Percentiles rank a stretch among this genome's conserved stretches.
Evolutionary conservation across 805 yeast species (phyloP).

Genomic region (Nematodospora valgi): DNA sequence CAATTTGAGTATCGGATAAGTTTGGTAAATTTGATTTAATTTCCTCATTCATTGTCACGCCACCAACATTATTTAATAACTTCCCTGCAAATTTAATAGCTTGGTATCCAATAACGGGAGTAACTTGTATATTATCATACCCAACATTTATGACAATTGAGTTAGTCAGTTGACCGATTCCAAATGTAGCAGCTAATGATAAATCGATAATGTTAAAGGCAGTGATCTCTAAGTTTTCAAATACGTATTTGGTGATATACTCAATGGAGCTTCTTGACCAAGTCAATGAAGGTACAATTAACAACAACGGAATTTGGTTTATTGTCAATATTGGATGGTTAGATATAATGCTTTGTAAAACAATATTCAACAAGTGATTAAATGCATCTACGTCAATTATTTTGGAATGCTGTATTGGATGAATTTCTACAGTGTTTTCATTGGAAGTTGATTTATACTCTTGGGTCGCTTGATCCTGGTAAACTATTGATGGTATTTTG

Average conservation of each 20-base stretch:
- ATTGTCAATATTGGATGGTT: conserved; percentile 45
- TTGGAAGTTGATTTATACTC: conserved; percentile 38
- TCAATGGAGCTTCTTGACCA: conserved; percentile 75
- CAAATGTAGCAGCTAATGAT: conserved; percentile 68
- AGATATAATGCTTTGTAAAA: conserved; percentile 35
- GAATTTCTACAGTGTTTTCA: conserved; percentile 35
- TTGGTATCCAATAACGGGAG: conserved; percentile 76
- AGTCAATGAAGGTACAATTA: conserved; percentile 55
- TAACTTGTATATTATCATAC: conserved; percentile 65
- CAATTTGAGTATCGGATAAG: conserved; percentile 57
- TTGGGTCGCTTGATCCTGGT: conserved; percentile 36
- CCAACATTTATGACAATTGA: conserved; percentile 83
- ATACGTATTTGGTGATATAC: conserved; percentile 64
- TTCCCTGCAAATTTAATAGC: conserved; percentile 53
- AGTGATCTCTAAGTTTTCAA: conserved; percentile 69
- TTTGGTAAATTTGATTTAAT: conserved; percentile 56
- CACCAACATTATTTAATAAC: conserved; percentile 55
- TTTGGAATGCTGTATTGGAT: conserved; percentile 63
- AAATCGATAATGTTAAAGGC: conserved; percentile 70
- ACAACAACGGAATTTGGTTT: conserved; percentile 66
- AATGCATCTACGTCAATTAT: conserved; percentile 71
- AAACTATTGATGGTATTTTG: conserved; percentile 76
- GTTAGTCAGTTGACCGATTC: conserved; percentile 63
- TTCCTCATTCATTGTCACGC: conserved; percentile 54
- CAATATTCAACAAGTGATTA: conserved; percentile 52